phyloP scores from a whole-genome alignment of 2,329 filamentous ascomycete species.

The Talaromyces sp. region DNA sequence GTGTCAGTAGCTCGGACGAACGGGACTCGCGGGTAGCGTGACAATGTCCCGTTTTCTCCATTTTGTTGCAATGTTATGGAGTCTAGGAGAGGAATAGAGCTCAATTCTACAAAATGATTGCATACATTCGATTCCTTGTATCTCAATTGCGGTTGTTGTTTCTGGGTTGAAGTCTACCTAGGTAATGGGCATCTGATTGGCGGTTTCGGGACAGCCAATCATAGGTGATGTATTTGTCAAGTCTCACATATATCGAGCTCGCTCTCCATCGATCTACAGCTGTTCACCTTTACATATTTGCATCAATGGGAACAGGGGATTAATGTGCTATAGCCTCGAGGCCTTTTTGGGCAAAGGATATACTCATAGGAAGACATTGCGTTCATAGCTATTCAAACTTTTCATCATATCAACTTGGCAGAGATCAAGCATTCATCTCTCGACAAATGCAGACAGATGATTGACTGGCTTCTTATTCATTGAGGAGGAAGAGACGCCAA shows the following conservation, averaged over 20 bases:
- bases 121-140: not conserved
- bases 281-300: not conserved
- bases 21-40: not conserved
- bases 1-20: conserved; percentile 9
- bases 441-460: not conserved
- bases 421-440: not conserved
- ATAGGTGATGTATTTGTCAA: not conserved
- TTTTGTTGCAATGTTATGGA: not conserved
- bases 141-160: not conserved
- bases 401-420: not conserved
- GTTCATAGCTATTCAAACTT: not conserved
- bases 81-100: not conserved
- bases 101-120: not conserved
- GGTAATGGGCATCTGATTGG: not conserved
- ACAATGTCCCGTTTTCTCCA: not conserved
- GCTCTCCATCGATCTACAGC: not conserved
- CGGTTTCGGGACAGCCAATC: not conserved
- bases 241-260: not conserved
- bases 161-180: too few species aligned
- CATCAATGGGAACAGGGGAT: not conserved
- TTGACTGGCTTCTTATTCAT: not conserved
- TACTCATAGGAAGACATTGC: not conserved
- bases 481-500: conserved; percentile 8
- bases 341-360: not conserved
- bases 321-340: too few species aligned